Base-by-base conservation (phyloP, 768 basidiomycete genomes). In the Dioszegia hungarica region DNA sequence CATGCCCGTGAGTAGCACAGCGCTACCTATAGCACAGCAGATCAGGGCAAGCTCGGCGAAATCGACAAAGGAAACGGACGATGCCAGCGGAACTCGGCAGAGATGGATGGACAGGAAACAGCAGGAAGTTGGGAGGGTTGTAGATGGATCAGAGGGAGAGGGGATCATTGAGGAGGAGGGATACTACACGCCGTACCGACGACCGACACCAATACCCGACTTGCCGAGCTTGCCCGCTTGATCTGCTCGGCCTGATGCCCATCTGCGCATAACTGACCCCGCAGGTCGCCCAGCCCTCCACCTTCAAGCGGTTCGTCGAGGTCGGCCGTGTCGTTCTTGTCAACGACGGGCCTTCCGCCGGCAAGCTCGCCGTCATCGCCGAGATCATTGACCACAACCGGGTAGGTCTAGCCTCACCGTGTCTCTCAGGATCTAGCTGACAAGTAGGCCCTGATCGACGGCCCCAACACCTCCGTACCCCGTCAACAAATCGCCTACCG, bases 351-450 rank as follows among this genome's bases (percentile, higher is more conserved):
- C 89, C 90, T 56, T 83, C 80, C 57, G 81, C 84, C 41, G 92
- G 92, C 66, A 88, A 86, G 78, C 89, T 95, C 70, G 95, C 95
- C 54, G 87, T 91, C 63, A 93, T 99, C 77, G 86, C 85, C 48
- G 92, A 98, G 79, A 93, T 98, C 78, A 93, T 98, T 64, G 95
- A 98, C 84, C 94, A 98, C 83, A 94, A 92, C 82, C 85, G 93
- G 77, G 94, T 95, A 75, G 60, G 88, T 77, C 10, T 14, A 24
- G 15, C 29, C 8, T 22, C 8, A 25, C 28, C 37, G 27, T 51
- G 40, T 12, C 24, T 36, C 43, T 17, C 3, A 54, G 17, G 11
- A 11, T 10, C 20, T 20, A n/a, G 29, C 52, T 54, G 17, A 53
- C 38, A 19, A 50, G 0, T 70, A 98, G 94, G 94, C 93, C 31